phyloP scores from a whole-genome alignment of 345 rosid species.

The Eucalyptus lansdowneana region DNA sequence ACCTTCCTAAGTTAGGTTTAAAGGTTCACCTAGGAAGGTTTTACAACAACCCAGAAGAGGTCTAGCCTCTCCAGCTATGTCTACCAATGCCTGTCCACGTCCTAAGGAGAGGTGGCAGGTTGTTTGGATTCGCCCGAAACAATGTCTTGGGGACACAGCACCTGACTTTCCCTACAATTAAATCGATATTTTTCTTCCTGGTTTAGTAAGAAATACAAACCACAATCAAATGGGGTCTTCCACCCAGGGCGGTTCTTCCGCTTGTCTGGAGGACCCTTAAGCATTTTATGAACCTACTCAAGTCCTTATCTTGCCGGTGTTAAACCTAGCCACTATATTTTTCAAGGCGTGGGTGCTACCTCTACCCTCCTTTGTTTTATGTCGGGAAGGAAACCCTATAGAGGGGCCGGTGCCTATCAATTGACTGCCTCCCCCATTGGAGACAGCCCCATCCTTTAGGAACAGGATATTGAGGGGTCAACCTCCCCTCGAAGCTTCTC shows the following conservation, averaged over 20 bases:
- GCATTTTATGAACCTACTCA: fast-evolving
- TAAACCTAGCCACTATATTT: too few relatives aligned
- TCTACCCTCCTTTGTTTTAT: too few relatives aligned
- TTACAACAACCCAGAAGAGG: too few relatives aligned
- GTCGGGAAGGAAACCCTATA: fast-evolving
- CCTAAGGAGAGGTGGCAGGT: fast-evolving
- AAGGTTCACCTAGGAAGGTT: too few relatives aligned
- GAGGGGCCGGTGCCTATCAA: fast-evolving
- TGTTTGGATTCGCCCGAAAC: fast-evolving
- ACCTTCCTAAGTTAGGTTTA: too few relatives aligned
- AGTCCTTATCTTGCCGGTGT: fast-evolving
- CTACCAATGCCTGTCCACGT: fast-evolving
- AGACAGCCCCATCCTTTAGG: too few relatives aligned
- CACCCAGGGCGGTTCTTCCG: fast-evolving
- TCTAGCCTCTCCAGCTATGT: fast-evolving
- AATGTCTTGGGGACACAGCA: fast-evolving
- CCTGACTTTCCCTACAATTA: fast-evolving
- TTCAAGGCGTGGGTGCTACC: fast-evolving
- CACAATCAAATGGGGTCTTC: fast-evolving
- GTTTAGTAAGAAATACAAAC: fast-evolving
- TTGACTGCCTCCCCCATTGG: too few relatives aligned
- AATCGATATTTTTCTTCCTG: too few relatives aligned
- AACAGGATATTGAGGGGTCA: too few relatives aligned
- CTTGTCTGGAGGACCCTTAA: fast-evolving
- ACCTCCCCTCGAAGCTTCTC: too few relatives aligned